Evolutionary conservation across 176 grass and related monocot species (phyloP), one percentile per base, ranked within the genome.

Genomic region (Ananas comosus): DNA sequence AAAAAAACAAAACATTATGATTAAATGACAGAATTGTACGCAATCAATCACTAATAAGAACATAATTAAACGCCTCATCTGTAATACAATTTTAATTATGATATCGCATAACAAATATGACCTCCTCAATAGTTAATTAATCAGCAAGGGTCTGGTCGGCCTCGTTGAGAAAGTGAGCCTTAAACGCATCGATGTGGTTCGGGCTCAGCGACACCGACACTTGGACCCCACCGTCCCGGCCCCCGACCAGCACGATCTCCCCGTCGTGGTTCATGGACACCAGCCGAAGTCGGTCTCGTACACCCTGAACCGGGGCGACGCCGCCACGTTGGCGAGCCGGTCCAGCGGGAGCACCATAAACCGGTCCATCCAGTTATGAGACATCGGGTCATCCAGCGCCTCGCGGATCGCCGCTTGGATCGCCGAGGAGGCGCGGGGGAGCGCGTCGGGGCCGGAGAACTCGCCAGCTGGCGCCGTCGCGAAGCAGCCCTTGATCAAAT

Each of bases 251-350:
- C 27, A 0, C 2, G 53, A 6, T 48, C 77, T 74, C 70, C 2
- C 57, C 1, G 53, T 51, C 10, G 49, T 17, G 65, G 54, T 78
- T 9, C 4, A 13, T 16, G 49, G 52, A 69, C 47, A 79, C 19
- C 0, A 54, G 12, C 86, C 71, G 50, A 89, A 89, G 53, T 89
- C 75, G 14, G 59, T 69, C 0, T 89, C 76, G 58, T 89, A 85
- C n/a, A 78, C 64, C 21, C 64, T 16, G 68, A 89, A 85, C 53
- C 53, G 9, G 7, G 79, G 3, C 53, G 87, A 85, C 4, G 70
- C 70, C 1, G 79, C 53, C 21, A 78, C 42, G 74, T 70, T 84
- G 27, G 74, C 61, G 22, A 29, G 0, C n/a, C 75, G 42, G 42
- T 71, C 67, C 14, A 12, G 0, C 0, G 17, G 4, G 2, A 27